These are phyloP conservation scores for Aspergillus sp. DNA, from an alignment of 2,329 filamentous ascomycete genomes.

Conservation along the genomic window DNA sequence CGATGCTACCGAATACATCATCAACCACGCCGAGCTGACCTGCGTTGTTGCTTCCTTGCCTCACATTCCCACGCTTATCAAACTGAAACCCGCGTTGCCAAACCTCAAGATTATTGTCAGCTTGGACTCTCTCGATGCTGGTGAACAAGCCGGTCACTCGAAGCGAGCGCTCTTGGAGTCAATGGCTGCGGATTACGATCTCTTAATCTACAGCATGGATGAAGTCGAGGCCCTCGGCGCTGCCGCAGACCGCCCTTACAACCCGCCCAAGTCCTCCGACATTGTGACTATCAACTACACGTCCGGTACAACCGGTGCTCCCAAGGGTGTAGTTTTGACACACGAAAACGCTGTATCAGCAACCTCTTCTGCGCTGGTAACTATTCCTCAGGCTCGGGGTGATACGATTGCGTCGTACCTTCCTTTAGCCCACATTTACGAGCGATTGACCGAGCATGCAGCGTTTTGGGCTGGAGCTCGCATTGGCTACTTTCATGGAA, in stretches of 20 bases:
- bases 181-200: slow-evolving; percentile 72
- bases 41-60: slow-evolving; percentile 78
- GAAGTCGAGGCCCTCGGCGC: slow-evolving; percentile 83
- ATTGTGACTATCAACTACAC: slow-evolving; percentile 76
- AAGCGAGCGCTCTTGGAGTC: slow-evolving; percentile 79
- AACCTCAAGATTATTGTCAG: slow-evolving; percentile 85
- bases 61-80: slow-evolving; percentile 80
- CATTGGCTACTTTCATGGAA: slow-evolving; percentile 93
- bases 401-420: slow-evolving; percentile 84
- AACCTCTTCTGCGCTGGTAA: slow-evolving; percentile 63
- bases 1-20: slow-evolving; percentile 90
- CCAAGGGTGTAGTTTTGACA: slow-evolving; percentile 71
- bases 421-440: slow-evolving; percentile 92
- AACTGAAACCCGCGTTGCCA: slow-evolving; percentile 77
- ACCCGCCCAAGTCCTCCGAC: slow-evolving; percentile 74
- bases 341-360: slow-evolving; percentile 81
- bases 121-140: slow-evolving; percentile 78
- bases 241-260: slow-evolving; percentile 69
- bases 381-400: slow-evolving; percentile 56
- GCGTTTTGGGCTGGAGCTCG: slow-evolving; percentile 72
- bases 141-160: slow-evolving; percentile 75
- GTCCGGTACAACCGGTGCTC: slow-evolving; percentile 66
- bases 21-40: slow-evolving; percentile 80
- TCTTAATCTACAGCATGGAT: slow-evolving; percentile 77
- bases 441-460: slow-evolving; percentile 79